These are phyloP conservation scores for Dryadomyces quercivorus DNA, from an alignment of 2,329 filamentous ascomycete genomes.

Conservation along the genomic window DNA sequence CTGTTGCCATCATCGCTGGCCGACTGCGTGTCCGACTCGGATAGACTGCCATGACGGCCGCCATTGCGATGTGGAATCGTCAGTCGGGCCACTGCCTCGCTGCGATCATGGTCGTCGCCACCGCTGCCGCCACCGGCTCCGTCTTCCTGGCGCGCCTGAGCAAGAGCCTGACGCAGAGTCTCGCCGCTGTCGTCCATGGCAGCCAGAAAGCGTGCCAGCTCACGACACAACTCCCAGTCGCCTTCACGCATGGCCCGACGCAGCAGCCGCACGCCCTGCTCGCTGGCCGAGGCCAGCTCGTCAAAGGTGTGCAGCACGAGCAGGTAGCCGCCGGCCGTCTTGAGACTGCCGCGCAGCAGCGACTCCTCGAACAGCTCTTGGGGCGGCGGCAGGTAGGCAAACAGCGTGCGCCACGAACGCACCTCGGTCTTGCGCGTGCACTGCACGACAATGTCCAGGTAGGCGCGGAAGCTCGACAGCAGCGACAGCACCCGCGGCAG, in stretches of 20 bases:
- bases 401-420: slow-evolving; percentile 87
- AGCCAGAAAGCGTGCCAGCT: slow-evolving; percentile 87
- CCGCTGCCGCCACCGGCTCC: slow-evolving; percentile 14
- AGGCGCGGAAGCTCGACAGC: slow-evolving; percentile 64
- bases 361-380: slow-evolving; percentile 91
- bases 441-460: slow-evolving; percentile 90
- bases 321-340: slow-evolving; percentile 94
- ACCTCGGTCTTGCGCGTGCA: slow-evolving; percentile 96
- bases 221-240: slow-evolving; percentile 93
- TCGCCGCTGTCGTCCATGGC: slow-evolving; percentile 80
- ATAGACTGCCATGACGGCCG: slow-evolving; percentile 1
- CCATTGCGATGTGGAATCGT: slow-evolving; percentile 16
- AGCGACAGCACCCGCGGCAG: slow-evolving; percentile 52
- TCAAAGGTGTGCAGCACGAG: slow-evolving; percentile 80
- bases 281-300: slow-evolving; percentile 54
- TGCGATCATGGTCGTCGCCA: background rate
- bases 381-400: slow-evolving; percentile 79
- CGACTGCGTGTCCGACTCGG: slow-evolving; percentile 11
- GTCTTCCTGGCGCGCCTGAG: slow-evolving; percentile 29
- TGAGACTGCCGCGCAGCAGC: slow-evolving; percentile 69
- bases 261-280: slow-evolving; percentile 71
- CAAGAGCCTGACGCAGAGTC: slow-evolving; percentile 62
- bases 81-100: slow-evolving; percentile 13
- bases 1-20: slow-evolving; percentile 11
- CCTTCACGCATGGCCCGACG: slow-evolving; percentile 68